phyloP scores from a whole-genome alignment of 106 monocot genomes.

The Acorus calamus region DNA sequence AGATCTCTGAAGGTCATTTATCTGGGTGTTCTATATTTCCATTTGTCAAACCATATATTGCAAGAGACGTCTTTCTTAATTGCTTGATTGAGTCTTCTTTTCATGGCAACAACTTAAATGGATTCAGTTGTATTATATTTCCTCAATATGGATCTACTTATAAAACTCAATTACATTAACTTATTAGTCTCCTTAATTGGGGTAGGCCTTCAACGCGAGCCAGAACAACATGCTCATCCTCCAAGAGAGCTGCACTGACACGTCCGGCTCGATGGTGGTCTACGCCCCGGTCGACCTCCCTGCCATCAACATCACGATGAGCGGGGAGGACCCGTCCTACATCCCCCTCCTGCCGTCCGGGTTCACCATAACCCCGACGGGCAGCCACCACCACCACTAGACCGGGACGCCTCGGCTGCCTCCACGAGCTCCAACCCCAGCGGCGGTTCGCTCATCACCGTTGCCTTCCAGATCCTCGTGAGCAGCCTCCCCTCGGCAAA shows the following conservation, averaged over 20 bases:
- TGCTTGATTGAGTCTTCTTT: too few species aligned
- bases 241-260: conserved; percentile 88
- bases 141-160: too few species aligned
- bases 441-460: conserved; percentile 51
- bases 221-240: conserved; percentile 77
- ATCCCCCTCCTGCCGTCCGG: conserved; percentile 79
- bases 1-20: too few species aligned
- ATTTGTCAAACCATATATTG: too few species aligned
- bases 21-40: too few species aligned
- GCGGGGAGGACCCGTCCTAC: conserved; percentile 58
- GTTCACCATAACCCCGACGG: conserved; percentile 80
- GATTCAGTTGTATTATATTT: too few species aligned
- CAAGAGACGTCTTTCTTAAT: too few species aligned
- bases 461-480: conserved; percentile 79
- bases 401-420: conserved; percentile 9
- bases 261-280: conserved; percentile 63
- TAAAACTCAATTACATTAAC: too few species aligned
- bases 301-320: conserved; percentile 65
- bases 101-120: too few species aligned
- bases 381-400: not conserved
- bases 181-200: too few species aligned
- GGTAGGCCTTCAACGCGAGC: conserved; percentile 43
- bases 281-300: conserved; percentile 66
- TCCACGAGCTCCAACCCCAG: conserved; percentile 45
- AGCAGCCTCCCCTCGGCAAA: conserved; percentile 70